Percentiles rank a stretch among this genome's conserved stretches.
Evolutionary conservation across 1,284 basidiomycete genomes (phyloP).

Genomic region (Ceratobasidium sp.): DNA sequence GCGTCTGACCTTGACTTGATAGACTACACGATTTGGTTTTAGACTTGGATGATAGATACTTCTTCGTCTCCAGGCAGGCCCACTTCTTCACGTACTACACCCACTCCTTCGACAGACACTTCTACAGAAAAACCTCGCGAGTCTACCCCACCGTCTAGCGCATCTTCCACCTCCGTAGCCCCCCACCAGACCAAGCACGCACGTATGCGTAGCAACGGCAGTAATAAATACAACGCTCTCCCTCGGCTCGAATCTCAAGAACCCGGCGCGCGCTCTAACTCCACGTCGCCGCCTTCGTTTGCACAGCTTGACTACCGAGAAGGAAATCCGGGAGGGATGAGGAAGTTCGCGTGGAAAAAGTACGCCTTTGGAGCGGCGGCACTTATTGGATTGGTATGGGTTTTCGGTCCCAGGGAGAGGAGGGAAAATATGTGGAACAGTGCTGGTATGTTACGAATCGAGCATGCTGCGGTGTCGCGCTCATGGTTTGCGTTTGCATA

Average conservation of each 20-base stretch:
- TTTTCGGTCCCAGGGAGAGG: constrained; percentile 70
- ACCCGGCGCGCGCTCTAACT: constrained; percentile 5
- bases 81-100: constrained; percentile 14
- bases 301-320: constrained; percentile 38
- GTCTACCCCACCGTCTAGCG: neutral
- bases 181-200: constrained; percentile 26
- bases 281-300: constrained; percentile 8
- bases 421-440: constrained; percentile 54
- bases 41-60: constrained; percentile 35
- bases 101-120: constrained; percentile 33
- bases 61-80: neutral
- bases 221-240: constrained; percentile 36
- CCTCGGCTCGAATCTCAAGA: constrained; percentile 38
- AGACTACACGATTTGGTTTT: neutral
- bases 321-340: constrained; percentile 25
- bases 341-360: constrained; percentile 72
- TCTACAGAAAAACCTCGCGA: neutral
- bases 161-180: constrained; percentile 37
- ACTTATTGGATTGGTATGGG: constrained; percentile 71
- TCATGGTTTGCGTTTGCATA: neutral
- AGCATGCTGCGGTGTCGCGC: constrained; percentile 52
- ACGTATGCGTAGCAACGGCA: constrained; percentile 40
- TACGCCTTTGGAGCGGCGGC: constrained; percentile 69
- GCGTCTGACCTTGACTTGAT: too few relatives aligned
- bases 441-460: constrained; percentile 40